phyloP scores from a whole-genome alignment of 129 eudicot genomes.

The Flaveria ramosissima region DNA sequence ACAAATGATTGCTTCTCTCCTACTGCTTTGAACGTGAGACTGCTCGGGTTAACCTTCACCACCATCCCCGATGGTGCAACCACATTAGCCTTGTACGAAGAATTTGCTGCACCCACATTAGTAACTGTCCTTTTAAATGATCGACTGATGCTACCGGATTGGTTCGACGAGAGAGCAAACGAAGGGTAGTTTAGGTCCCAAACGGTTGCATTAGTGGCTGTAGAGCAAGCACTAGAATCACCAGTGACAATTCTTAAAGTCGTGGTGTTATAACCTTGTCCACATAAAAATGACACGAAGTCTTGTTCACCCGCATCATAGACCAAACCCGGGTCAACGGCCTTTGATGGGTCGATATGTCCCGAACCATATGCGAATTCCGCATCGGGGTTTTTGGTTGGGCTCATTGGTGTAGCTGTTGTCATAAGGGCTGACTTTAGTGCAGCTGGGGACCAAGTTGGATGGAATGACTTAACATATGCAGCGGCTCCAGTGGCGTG shows the following conservation, averaged over 20 bases:
- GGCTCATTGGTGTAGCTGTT: conserved; percentile 46
- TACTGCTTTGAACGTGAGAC: conserved; percentile 31
- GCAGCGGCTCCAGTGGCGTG: conserved; percentile 64
- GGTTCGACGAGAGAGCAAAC: conserved; percentile 30
- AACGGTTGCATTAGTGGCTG: conserved; percentile 23
- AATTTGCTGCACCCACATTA: conserved; percentile 45
- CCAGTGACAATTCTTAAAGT: conserved; percentile 32
- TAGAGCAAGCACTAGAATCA: conserved; percentile 35
- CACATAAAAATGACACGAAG: conserved; percentile 49
- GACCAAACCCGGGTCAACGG: conserved; percentile 47
- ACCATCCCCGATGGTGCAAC: conserved; percentile 39
- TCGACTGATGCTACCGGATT: conserved; percentile 15
- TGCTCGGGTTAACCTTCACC: conserved; percentile 40
- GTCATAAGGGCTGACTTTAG: conserved; percentile 76
- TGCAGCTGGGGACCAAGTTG: conserved; percentile 64
- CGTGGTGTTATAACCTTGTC: conserved; percentile 46
- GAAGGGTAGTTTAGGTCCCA: conserved; percentile 58
- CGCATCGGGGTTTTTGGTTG: conserved; percentile 34
- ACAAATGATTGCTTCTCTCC: conserved; percentile 45
- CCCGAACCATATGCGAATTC: conserved; percentile 63
- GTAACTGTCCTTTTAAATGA: conserved; percentile 47
- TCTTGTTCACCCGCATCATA: conserved; percentile 47
- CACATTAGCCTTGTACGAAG: conserved; percentile 39
- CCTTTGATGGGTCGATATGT: conserved; percentile 43
- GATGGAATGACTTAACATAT: conserved; percentile 58